Conservation (phyloP, 805 yeast genomes). For the Candida yuanshanica region DNA sequence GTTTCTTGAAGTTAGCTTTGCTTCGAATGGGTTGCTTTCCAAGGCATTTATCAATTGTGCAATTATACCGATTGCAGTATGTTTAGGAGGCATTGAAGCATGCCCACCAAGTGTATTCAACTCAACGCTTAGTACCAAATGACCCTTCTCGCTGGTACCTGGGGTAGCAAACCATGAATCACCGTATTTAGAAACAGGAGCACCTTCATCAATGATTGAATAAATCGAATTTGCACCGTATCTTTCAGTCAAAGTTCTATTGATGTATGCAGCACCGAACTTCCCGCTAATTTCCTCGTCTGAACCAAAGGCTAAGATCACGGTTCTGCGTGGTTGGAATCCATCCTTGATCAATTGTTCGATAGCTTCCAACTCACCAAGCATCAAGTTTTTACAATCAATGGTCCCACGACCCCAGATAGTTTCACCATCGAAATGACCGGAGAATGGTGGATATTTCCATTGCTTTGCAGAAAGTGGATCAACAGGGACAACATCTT, state of each 20-base stretch:
- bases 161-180: conserved; percentile 38
- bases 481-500: conserved; percentile 80
- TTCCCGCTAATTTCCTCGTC: conserved; percentile 56
- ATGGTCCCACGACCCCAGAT: conserved; percentile 75
- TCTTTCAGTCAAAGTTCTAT: conserved; percentile 39
- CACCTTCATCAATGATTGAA: conserved; percentile 68
- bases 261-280: conserved; percentile 40
- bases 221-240: conserved; percentile 59
- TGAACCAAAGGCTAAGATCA: conserved; percentile 66
- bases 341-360: conserved; percentile 46
- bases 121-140: conserved; percentile 34
- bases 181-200: conserved; percentile 30
- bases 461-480: conserved; percentile 50
- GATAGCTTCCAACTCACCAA: conserved; percentile 60
- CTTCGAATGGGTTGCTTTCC: conserved; percentile 46
- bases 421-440: conserved; percentile 56
- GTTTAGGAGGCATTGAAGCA: conserved; percentile 72
- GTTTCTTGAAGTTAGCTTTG: conserved; percentile 44
- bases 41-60: conserved; percentile 49
- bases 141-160: conserved; percentile 44
- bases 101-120: conserved; percentile 71
- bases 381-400: conserved; percentile 69
- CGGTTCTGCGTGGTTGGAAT: conserved; percentile 53
- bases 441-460: conserved; percentile 63
- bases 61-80: conserved; percentile 71